These are phyloP conservation scores for Saprolegnia diclina DNA, from an alignment of 352 stramenopile species.

Conservation along the genomic window DNA sequence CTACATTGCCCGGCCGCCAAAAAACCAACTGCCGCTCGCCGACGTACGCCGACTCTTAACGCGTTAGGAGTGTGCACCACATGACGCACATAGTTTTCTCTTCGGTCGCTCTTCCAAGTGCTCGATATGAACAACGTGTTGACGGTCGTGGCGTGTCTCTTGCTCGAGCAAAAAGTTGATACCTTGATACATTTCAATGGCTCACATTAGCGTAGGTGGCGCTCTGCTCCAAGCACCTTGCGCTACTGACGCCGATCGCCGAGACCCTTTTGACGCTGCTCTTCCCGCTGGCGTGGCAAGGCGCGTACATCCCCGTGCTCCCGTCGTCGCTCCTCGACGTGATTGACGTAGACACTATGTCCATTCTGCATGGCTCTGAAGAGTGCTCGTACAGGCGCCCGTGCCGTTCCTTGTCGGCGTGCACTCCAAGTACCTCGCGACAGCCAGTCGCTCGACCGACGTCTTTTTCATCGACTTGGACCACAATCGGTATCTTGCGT, in stretches of 20 bases:
- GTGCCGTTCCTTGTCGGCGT: conserved; percentile 93
- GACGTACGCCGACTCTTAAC: conserved; percentile 49
- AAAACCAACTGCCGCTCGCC: conserved; percentile 88
- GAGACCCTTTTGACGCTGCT: conserved; percentile 89
- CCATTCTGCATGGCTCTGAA: neutral
- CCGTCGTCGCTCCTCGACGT: conserved; percentile 89
- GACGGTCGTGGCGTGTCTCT: conserved; percentile 83
- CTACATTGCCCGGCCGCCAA: conserved; percentile 78
- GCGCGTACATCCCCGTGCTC: conserved; percentile 91
- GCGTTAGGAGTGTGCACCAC: neutral
- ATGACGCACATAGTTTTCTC: conserved; percentile 70
- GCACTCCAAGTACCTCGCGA: conserved; percentile 72
- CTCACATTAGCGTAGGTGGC: conserved; percentile 54
- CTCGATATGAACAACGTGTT: conserved; percentile 91
- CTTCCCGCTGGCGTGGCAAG: conserved; percentile 93
- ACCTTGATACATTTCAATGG: neutral
- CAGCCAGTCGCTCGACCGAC: conserved; percentile 53
- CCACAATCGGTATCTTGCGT: conserved; percentile 61
- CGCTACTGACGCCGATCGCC: conserved; percentile 84
- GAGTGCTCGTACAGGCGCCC: conserved; percentile 50
- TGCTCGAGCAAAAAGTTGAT: conserved; percentile 86
- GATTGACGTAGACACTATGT: conserved; percentile 66
- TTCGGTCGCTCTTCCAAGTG: conserved; percentile 88
- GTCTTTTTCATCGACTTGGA: conserved; percentile 95
- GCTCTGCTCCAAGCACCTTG: conserved; percentile 86